Evolutionary conservation across 2,329 filamentous ascomycete species (phyloP).

Genomic region (Sporothrix curviconia): DNA sequence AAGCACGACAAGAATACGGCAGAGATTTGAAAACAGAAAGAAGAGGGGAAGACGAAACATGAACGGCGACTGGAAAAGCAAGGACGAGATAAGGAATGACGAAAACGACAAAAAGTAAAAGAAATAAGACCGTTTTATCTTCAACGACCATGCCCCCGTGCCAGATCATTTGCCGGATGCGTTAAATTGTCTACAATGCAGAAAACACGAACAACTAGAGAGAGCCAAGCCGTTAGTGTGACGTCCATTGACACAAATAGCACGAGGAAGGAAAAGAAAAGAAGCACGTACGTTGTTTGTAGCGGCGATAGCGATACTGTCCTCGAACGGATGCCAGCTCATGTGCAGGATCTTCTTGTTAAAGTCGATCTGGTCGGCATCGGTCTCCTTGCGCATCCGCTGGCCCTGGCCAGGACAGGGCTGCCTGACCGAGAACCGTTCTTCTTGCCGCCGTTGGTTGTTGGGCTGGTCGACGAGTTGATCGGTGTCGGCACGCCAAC

Average conservation of each 20-base stretch:
- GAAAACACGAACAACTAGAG: constrained; percentile 29
- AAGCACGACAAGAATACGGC: neutral
- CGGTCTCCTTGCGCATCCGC: constrained; percentile 97
- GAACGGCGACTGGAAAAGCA: neutral
- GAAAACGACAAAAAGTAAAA: constrained; percentile 3
- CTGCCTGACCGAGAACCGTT: constrained; percentile 80
- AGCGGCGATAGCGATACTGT: constrained; percentile 98
- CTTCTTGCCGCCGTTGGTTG: constrained; percentile 74
- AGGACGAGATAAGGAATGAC: neutral
- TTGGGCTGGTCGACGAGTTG: constrained; percentile 71
- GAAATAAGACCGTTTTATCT: constrained; percentile 2
- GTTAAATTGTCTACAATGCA: constrained; percentile 15
- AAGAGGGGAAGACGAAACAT: neutral
- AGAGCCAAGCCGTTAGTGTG: too few species aligned
- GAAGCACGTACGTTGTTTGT: constrained; percentile 86
- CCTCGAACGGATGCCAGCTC: constrained; percentile 99
- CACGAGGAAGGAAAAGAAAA: neutral
- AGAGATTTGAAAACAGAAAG: neutral
- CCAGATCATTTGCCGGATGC: neutral
- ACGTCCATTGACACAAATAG: neutral
- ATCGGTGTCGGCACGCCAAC: constrained; percentile 96
- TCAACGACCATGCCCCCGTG: constrained; percentile 1
- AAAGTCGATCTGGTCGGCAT: constrained; percentile 98
- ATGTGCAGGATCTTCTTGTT: constrained; percentile 99
- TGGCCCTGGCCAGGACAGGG: constrained; percentile 76